Evolutionary conservation across 257 asterid species (phyloP), one percentile per base, ranked within the genome.

Genomic region (Orobanche coerulescens): DNA sequence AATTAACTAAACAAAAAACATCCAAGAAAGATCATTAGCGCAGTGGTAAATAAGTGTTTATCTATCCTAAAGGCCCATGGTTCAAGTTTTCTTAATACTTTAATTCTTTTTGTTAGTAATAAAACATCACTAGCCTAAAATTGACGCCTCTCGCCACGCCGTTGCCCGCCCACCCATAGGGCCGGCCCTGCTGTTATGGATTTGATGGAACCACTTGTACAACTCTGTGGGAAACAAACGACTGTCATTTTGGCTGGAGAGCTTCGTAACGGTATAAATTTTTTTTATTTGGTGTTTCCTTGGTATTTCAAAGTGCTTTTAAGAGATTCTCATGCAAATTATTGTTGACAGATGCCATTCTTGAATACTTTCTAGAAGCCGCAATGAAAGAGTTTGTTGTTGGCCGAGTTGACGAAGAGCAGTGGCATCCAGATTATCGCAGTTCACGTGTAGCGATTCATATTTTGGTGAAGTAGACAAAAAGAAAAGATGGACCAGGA

Each of bases 341-440:
- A 5, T 59, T 69, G 65, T 49, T 65, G 18, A 63, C 82, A 88
- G 97, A 90, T 79, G 97, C 96, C 47, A 80, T 87, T 59, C 94
- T 90, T 10, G 97, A 90, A 60, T 90, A 71, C 79, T 87, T 90
- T 71, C 71, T 90, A 56, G 95, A 85, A 68, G 94, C 89, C 4
- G 96, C 91, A 7, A 66, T 64, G 0, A 79, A 81, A 79, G 94
- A 81, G 61, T 90, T 90, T 52, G 23, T 67, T 12, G 75, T 90
- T 31, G 96, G 95, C 13, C 76, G 89, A 30, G 81, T 91, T 49
- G 89, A 85, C 75, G 80, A 73, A 59, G 79, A 72, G 39, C 87
- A 85, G 51, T 87, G 95, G 94, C 96, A 91, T 80, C 94, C 94
- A 11, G 97, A 91, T 65, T 91, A 76, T 53, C 24, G 83, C 84